Conservation (phyloP, 208 protist genomes). For the Angomonas ambiguus region DNA sequence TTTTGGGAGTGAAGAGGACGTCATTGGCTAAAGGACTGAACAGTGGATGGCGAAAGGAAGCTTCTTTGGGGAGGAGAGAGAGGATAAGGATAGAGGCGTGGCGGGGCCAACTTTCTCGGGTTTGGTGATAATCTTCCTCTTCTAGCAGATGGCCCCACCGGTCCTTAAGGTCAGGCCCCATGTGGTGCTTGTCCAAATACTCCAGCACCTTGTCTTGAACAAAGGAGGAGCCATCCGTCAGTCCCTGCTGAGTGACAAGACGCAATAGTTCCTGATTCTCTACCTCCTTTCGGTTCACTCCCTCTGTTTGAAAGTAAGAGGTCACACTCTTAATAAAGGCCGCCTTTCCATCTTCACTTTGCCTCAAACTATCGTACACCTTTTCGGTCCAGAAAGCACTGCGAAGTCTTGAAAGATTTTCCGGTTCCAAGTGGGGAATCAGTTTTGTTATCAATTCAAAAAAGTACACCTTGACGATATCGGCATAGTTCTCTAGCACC, state of each 20-base stretch:
- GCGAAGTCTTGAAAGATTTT: neutral
- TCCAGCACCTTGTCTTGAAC: conserved; percentile 36
- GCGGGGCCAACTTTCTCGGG: conserved; percentile 24
- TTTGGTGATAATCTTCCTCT: neutral
- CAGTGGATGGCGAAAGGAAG: conserved; percentile 17
- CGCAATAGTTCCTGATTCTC: conserved; percentile 1
- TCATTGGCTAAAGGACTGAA: conserved; percentile 20
- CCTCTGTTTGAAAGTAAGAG: neutral
- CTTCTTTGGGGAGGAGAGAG: conserved; percentile 5
- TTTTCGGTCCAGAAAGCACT: conserved; percentile 14
- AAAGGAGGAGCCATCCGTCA: conserved; percentile 23
- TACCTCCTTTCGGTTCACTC: neutral
- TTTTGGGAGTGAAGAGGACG: neutral
- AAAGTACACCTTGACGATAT: conserved; percentile 20
- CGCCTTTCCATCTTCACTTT: conserved; percentile 16
- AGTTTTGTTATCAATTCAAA: conserved; percentile 11
- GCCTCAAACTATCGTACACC: conserved; percentile 2
- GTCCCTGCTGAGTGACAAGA: conserved; percentile 17
- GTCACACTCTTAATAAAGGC: conserved; percentile 18
- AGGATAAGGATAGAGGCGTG: conserved; percentile 44
- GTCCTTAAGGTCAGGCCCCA: neutral
- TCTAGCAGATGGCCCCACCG: conserved; percentile 5
- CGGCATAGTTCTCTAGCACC: conserved; percentile 10
- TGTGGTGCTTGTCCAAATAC: conserved; percentile 30
- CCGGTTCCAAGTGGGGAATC: neutral